Percentiles rank a stretch among this genome's conserved stretches.
Evolutionary conservation across 1,139 yeast genomes (phyloP).

Genomic region (Tardiomyces blankii): DNA sequence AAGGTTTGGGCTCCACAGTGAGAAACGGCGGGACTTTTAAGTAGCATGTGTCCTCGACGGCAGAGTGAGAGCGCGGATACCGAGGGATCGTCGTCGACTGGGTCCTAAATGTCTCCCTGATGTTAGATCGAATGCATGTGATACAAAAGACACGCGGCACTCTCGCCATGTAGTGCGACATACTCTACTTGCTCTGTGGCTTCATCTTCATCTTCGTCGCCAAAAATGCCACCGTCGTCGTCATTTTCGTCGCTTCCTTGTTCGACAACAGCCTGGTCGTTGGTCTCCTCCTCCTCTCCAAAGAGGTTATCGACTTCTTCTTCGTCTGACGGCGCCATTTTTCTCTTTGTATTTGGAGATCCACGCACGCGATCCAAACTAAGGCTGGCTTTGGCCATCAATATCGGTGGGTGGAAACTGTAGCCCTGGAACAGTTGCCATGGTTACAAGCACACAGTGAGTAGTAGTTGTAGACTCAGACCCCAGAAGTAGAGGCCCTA

Average conservation of each 20-base stretch:
- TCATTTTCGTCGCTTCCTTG: not conserved
- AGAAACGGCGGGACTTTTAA: slow-evolving; percentile 59
- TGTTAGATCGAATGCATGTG: not conserved
- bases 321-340: not conserved
- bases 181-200: not conserved
- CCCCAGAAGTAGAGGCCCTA: too few relatives aligned
- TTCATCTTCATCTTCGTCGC: not conserved
- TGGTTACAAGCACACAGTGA: too few relatives aligned
- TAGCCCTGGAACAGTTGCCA: too few relatives aligned
- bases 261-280: not conserved
- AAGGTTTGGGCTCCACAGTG: slow-evolving; percentile 75
- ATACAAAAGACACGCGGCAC: too few relatives aligned
- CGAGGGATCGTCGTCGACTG: not conserved
- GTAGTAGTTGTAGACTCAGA: too few relatives aligned
- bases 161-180: not conserved
- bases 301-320: not conserved
- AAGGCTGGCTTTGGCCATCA: too few relatives aligned
- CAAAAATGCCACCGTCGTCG: not conserved
- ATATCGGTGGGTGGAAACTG: too few relatives aligned
- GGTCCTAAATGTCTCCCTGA: not conserved
- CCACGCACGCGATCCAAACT: too few relatives aligned
- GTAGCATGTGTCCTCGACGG: not conserved
- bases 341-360: not conserved
- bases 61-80: not conserved
- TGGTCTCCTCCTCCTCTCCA: not conserved